Conservation (phyloP, 2,329 filamentous ascomycete species). For the Daldinia sp. region DNA sequence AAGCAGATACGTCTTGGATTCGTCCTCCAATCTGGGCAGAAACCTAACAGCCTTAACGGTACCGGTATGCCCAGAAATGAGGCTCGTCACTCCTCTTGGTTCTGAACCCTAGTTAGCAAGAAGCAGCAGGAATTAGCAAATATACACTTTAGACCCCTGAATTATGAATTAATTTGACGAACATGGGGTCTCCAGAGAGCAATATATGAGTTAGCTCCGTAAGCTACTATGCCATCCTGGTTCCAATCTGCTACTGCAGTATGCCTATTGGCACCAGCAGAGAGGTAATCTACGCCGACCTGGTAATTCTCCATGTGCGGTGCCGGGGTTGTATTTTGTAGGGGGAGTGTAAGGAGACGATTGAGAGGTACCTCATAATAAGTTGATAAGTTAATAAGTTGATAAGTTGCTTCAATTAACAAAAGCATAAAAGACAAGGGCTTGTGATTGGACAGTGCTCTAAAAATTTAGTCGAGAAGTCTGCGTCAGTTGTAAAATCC, state of each 20-base stretch:
- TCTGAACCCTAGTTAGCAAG: slow-evolving; percentile 42
- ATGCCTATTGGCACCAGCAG: slow-evolving; percentile 89
- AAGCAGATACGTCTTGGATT: slow-evolving; percentile 67
- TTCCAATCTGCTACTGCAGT: slow-evolving; percentile 92
- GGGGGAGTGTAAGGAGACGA: neutral
- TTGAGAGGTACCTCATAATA: neutral
- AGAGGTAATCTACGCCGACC: slow-evolving; percentile 63
- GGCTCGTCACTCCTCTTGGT: slow-evolving; percentile 65
- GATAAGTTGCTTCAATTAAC: slow-evolving; percentile 11
- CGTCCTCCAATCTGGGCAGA: slow-evolving; percentile 60
- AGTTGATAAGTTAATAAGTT: too few species aligned
- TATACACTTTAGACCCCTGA: neutral
- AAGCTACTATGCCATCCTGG: slow-evolving; percentile 76
- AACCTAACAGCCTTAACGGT: slow-evolving; percentile 87
- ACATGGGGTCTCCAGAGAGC: slow-evolving; percentile 86
- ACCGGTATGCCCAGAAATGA: slow-evolving; percentile 80
- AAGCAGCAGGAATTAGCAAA: slow-evolving; percentile 14
- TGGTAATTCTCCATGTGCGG: slow-evolving; percentile 36
- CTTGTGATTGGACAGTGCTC: slow-evolving; percentile 27
- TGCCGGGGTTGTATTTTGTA: slow-evolving; percentile 7
- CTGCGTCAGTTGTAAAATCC: slow-evolving; percentile 14
- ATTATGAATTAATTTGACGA: slow-evolving; percentile 46
- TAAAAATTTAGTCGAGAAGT: slow-evolving; percentile 26
- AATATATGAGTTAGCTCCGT: slow-evolving; percentile 87
- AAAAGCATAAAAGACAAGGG: slow-evolving; percentile 15